These are phyloP conservation scores for Starmerella asiatica DNA, from an alignment of 805 yeast genomes.

Conservation along the genomic window DNA sequence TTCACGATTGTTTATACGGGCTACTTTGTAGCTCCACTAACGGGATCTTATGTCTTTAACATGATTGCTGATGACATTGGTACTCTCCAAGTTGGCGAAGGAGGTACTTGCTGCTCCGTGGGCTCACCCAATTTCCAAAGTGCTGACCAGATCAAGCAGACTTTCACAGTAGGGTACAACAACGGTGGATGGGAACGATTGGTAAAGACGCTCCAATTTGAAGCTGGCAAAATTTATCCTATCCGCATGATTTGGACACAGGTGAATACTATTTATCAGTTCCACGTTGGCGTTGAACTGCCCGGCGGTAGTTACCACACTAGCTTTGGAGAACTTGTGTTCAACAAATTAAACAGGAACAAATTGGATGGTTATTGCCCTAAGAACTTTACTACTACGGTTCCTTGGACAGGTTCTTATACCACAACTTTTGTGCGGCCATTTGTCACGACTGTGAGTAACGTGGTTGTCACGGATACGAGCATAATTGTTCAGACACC, in stretches of 20 bases:
- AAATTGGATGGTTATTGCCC: not conserved
- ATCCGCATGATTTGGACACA: not conserved
- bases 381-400: not conserved
- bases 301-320: not conserved
- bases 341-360: not conserved
- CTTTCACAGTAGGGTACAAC: not conserved
- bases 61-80: not conserved
- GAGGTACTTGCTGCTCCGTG: not conserved
- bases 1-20: not conserved
- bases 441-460: not conserved
- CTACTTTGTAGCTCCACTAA: not conserved
- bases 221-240: not conserved
- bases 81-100: not conserved
- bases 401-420: slow-evolving; percentile 3
- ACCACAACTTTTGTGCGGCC: not conserved
- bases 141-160: not conserved
- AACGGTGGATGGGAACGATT: not conserved
- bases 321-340: not conserved
- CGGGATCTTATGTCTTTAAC: not conserved
- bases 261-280: not conserved
- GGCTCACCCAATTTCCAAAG: not conserved
- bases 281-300: not conserved
- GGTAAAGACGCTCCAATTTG: not conserved
- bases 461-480: not conserved
- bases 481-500: not conserved